Evolutionary conservation across 345 rosid species (phyloP).

Genomic region (Hypericum perforatum): DNA sequence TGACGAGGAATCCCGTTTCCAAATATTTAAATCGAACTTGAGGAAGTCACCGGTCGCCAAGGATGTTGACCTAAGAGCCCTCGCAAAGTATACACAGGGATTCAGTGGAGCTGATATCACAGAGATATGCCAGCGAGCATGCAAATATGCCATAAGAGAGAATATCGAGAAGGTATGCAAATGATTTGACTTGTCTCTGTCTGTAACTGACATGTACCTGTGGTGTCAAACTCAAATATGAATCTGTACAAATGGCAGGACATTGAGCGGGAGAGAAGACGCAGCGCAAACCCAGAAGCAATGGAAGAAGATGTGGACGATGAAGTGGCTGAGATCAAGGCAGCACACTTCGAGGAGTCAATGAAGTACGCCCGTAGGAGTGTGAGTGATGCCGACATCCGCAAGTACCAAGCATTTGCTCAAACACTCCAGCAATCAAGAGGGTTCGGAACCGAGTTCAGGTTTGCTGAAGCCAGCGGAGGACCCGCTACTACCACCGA

Average conservation of each 20-base stretch:
- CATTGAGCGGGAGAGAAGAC: conserved; percentile 3
- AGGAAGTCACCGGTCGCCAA: conserved; percentile 2
- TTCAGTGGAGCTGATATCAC: conserved; percentile 1
- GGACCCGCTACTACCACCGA: background rate
- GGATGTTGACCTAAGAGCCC: conserved; percentile 3
- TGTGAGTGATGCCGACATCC: conserved; percentile 2
- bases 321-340: conserved; percentile 5
- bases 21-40: conserved; percentile 1
- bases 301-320: conserved; percentile 3
- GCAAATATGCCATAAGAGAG: conserved; percentile 4
- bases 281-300: background rate
- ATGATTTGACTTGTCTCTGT: background rate
- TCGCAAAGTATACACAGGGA: conserved; percentile 1
- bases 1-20: conserved; percentile 3
- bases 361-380: conserved; percentile 5
- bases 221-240: background rate
- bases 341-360: conserved; percentile 4
- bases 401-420: conserved; percentile 7
- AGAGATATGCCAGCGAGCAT: conserved; percentile 2
- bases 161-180: conserved; percentile 1
- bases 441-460: conserved; percentile 6
- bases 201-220: too few species aligned
- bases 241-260: background rate
- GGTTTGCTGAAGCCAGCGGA: conserved; percentile 1
- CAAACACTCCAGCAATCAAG: conserved; percentile 3